A percentile compares a stretch with the other conserved stretches of the same genome.
These are phyloP conservation scores for Digitaria exilis DNA, from an alignment of 202 grass and related monocot species.

Conservation along the genomic window DNA sequence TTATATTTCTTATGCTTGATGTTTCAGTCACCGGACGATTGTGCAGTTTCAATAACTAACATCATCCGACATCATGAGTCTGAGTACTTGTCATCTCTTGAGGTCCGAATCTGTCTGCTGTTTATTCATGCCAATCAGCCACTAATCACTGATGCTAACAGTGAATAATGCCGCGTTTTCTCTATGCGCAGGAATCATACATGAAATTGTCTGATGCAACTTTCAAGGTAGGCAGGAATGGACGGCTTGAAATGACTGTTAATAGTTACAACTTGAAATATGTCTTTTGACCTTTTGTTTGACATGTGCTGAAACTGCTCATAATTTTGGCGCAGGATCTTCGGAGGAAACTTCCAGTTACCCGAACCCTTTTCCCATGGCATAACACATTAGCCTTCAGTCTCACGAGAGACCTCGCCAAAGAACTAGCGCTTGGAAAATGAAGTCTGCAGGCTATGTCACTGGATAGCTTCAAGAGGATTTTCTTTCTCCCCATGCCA, in stretches of 20 bases:
- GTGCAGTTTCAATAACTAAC: constrained; percentile 59
- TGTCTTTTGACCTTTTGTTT: not conserved
- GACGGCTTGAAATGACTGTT: not conserved
- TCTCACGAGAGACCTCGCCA: constrained; percentile 79
- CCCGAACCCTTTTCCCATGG: constrained; percentile 95
- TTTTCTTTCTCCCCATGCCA: constrained; percentile 47
- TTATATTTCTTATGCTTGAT: constrained; percentile 35
- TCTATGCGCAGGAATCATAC: constrained; percentile 75
- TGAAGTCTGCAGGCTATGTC: constrained; percentile 36
- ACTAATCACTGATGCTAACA: not conserved
- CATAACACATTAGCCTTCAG: constrained; percentile 82
- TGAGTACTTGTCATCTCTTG: constrained; percentile 80
- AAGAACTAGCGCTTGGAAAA: constrained; percentile 90
- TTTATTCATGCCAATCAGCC: constrained; percentile 10
- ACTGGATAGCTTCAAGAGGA: constrained; percentile 33
- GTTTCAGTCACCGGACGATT: constrained; percentile 86
- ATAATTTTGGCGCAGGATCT: constrained; percentile 71
- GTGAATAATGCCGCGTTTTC: constrained; percentile 25
- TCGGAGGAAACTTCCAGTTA: constrained; percentile 95
- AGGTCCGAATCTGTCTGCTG: constrained; percentile 60
- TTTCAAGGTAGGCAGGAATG: constrained; percentile 71
- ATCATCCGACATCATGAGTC: constrained; percentile 85
- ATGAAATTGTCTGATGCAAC: constrained; percentile 80
- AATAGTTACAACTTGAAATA: constrained; percentile 15
- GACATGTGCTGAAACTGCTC: not conserved